Evolutionary conservation across 2,329 filamentous ascomycete genomes (phyloP), one percentile per base, ranked within the genome.

Genomic region (Trichoderma harzianum): DNA sequence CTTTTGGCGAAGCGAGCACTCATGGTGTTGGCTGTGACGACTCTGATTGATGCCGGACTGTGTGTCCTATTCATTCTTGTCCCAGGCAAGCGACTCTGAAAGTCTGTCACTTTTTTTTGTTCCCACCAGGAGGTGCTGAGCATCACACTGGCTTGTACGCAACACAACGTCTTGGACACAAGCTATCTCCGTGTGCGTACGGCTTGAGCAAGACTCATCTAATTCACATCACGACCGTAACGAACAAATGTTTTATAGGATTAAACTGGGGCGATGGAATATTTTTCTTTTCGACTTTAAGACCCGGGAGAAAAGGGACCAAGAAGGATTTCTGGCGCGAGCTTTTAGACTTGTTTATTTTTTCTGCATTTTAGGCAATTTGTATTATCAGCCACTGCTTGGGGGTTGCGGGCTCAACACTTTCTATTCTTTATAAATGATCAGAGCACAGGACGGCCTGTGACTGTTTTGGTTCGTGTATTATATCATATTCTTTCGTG

Each of bases 51-150:
- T 74, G 90, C 93, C 4, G 93, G 90, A n/a, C 84, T 98, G 16
- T 93, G 93, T 77, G 88, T 96, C 72, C 85, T 99, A 30, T 99
- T 99, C 84, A 95, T 98, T 76, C 91, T 99, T 72, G 96, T 99
- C 5, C 96, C 96, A 1, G 95, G 96, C 69, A 97, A 93, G 80
- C 86, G 92, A 73, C 86, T 97, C 58, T 96, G 79, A 84, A 73
- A 68, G 18, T 7, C 24, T 26, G 61, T 24, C 21, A 10, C 34
- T 32, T 47, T 7, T 21, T 36, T 70, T 55, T 36, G 43, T 51
- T 63, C 26, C 11, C 34, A 30, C 60, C 71, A 10, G 57, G 24
- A 30, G 58, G 60, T 61, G 55, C 58, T 32, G 55, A 64, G 39
- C 62, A 57, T 67, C 53, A 66, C 30, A 28, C 61, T 70, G 72